phyloP scores from a whole-genome alignment of 495 filamentous ascomycete genomes.

The Daldinia caldariorum region DNA sequence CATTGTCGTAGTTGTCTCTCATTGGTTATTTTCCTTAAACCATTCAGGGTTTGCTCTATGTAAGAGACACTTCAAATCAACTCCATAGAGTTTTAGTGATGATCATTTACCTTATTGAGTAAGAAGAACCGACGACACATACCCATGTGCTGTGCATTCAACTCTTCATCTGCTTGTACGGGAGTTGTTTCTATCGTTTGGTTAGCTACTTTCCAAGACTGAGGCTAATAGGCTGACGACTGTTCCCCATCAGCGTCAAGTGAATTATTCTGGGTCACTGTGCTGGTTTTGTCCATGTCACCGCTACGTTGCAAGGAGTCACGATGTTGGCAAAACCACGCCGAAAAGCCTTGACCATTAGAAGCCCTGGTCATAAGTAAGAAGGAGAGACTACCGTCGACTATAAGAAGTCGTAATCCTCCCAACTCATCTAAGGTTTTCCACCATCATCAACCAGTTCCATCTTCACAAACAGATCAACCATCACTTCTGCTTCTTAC shows the following conservation, averaged over 20 bases:
- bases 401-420: conserved; percentile 38
- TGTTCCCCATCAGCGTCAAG: neutral
- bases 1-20: conserved; percentile 21
- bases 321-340: conserved; percentile 8
- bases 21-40: conserved; percentile 17
- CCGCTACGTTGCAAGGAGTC: conserved; percentile 22
- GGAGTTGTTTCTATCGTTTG: conserved; percentile 5
- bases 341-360: conserved; percentile 14
- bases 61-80: conserved; percentile 25
- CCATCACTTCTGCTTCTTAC: conserved; percentile 35
- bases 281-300: conserved; percentile 13
- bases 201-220: neutral
- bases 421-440: conserved; percentile 29
- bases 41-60: conserved; percentile 11
- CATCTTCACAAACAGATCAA: conserved; percentile 22
- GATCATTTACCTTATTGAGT: conserved; percentile 31
- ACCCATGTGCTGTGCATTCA: conserved; percentile 24
- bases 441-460: conserved; percentile 33
- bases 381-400: conserved; percentile 11
- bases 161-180: conserved; percentile 4
- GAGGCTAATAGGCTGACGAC: neutral
- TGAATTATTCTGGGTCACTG: neutral
- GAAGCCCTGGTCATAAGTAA: neutral
- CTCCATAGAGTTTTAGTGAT: conserved; percentile 1
- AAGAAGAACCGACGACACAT: conserved; percentile 15